These are phyloP conservation scores for Carex myosuroides DNA, from an alignment of 176 grass and related monocot genomes.

Conservation along the genomic window DNA sequence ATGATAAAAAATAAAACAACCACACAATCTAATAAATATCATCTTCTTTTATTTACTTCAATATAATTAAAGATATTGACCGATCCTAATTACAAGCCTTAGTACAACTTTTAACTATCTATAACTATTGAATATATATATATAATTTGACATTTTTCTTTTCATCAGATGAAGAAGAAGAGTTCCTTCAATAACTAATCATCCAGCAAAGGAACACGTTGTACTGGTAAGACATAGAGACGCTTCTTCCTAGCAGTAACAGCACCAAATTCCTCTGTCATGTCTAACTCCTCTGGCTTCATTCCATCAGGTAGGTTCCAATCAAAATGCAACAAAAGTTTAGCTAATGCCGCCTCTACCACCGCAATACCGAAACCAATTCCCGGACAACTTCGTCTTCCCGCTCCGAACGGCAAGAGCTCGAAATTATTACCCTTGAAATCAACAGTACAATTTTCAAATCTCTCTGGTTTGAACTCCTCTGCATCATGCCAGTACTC, in stretches of 20 bases:
- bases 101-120: background rate
- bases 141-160: background rate
- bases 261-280: slow-evolving; percentile 10
- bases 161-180: background rate
- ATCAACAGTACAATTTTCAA: slow-evolving; percentile 1
- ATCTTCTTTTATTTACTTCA: too few relatives aligned
- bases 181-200: background rate
- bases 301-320: slow-evolving; percentile 15
- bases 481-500: slow-evolving; percentile 16
- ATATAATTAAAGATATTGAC: too few relatives aligned
- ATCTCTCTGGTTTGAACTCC: slow-evolving; percentile 23
- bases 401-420: slow-evolving; percentile 20
- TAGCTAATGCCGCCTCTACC: slow-evolving; percentile 7
- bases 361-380: slow-evolving; percentile 9
- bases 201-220: background rate
- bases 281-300: background rate
- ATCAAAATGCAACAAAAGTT: slow-evolving; percentile 20
- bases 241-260: background rate
- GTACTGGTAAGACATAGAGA: background rate
- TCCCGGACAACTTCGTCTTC: slow-evolving; percentile 16
- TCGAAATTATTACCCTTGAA: slow-evolving; percentile 25
- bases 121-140: background rate
- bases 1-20: too few relatives aligned
- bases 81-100: background rate
- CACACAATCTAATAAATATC: too few relatives aligned